Evolutionary conservation across 768 basidiomycete genomes (phyloP).

Genomic region (Podaxis sp.): DNA sequence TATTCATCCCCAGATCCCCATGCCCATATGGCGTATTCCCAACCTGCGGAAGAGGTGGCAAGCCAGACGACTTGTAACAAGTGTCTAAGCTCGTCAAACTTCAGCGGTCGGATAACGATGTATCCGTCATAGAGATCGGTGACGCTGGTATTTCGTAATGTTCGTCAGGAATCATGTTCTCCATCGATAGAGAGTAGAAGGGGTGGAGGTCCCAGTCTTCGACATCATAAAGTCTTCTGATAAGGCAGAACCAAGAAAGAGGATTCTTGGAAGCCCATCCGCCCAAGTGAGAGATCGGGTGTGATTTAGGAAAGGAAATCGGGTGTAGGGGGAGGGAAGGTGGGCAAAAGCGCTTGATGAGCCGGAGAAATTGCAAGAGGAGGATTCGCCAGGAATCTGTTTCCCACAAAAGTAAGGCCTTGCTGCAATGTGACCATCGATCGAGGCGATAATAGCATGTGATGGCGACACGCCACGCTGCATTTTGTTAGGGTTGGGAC

Average conservation of each 20-base stretch:
- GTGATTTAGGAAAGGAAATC: background rate
- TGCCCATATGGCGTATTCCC: background rate
- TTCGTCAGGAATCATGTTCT: slow-evolving; percentile 41
- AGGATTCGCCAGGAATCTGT: slow-evolving; percentile 33
- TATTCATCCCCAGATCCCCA: background rate
- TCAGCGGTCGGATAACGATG: background rate
- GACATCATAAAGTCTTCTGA: slow-evolving; percentile 5
- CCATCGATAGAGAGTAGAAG: slow-evolving; percentile 23
- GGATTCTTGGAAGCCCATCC: slow-evolving; percentile 2
- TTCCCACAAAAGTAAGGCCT: slow-evolving; percentile 8
- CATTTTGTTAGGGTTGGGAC: slow-evolving; percentile 11
- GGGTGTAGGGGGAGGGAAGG: slow-evolving; percentile 14
- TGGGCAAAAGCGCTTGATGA: slow-evolving; percentile 19
- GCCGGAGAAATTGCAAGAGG: slow-evolving; percentile 19
- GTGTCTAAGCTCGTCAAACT: background rate
- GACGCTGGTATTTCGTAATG: slow-evolving; percentile 17
- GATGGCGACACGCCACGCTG: slow-evolving; percentile 22
- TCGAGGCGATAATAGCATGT: slow-evolving; percentile 23
- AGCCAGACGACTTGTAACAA: background rate
- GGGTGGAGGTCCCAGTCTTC: background rate
- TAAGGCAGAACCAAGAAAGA: slow-evolving; percentile 4
- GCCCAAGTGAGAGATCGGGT: slow-evolving; percentile 4
- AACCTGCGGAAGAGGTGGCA: background rate
- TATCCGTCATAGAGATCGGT: slow-evolving; percentile 14
- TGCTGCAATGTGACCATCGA: slow-evolving; percentile 20